A percentile compares a stretch with the other conserved stretches of the same genome.
Conservation (phyloP, 805 yeast genomes). For the Cyberlindnera sargentensis region DNA sequence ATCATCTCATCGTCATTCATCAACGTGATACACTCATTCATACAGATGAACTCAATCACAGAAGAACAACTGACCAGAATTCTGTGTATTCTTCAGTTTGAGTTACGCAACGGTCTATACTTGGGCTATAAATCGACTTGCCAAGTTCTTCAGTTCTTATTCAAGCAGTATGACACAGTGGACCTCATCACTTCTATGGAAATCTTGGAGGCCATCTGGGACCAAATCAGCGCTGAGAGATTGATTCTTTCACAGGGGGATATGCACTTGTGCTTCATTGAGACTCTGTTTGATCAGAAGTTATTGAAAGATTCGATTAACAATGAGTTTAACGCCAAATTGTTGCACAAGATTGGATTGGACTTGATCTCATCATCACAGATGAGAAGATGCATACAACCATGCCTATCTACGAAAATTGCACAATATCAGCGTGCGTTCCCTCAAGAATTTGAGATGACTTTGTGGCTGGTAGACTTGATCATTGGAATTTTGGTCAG, state of each 20-base stretch:
- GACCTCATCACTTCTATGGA: constrained; percentile 25
- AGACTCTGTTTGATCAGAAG: constrained; percentile 36
- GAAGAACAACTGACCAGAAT: constrained; percentile 13
- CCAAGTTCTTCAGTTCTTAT: constrained; percentile 11
- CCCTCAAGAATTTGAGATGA: constrained; percentile 29
- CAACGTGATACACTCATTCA: constrained; percentile 14
- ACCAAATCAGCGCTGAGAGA: constrained; percentile 46
- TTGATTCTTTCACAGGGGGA: constrained; percentile 57
- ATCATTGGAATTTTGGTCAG: constrained; percentile 39
- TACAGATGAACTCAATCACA: constrained; percentile 17
- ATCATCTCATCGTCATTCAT: constrained; percentile 22
- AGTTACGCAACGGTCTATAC: constrained; percentile 11
- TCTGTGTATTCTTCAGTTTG: constrained; percentile 13
- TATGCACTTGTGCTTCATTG: constrained; percentile 52
- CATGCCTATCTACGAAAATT: constrained; percentile 44
- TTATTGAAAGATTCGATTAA: constrained; percentile 33
- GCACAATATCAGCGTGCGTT: constrained; percentile 34
- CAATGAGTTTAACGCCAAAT: constrained; percentile 22
- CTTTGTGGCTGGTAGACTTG: constrained; percentile 45
- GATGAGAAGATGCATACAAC: constrained; percentile 65
- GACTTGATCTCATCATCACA: constrained; percentile 42
- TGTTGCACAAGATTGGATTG: constrained; percentile 26
- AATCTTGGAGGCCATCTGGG: constrained; percentile 47
- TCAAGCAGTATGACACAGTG: constrained; percentile 11
- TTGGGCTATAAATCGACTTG: constrained; percentile 10